Conservation (phyloP, 2,329 filamentous ascomycete genomes). For the Stemphylium vesicarium region DNA sequence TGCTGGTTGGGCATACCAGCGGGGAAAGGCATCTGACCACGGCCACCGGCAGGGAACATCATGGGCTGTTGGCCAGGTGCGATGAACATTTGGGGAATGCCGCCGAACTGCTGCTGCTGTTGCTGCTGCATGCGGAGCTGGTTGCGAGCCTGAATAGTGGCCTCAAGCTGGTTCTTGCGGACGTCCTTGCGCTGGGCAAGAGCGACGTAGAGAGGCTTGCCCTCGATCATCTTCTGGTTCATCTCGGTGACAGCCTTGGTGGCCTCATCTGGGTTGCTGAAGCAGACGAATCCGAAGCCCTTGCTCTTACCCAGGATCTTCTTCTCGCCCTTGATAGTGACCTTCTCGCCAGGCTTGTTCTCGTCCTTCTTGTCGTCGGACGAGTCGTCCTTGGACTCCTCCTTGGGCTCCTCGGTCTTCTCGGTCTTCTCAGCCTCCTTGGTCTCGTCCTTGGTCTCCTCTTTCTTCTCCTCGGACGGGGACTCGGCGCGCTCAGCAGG, state of each 20-base stretch:
- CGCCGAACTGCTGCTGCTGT: constrained; percentile 66
- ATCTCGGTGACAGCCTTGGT: constrained; percentile 99
- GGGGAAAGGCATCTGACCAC: constrained; percentile 68
- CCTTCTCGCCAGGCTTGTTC: constrained; percentile 59
- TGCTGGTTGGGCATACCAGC: constrained; percentile 71
- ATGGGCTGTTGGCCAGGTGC: constrained; percentile 77
- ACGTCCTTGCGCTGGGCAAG: constrained; percentile 99
- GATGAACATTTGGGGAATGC: constrained; percentile 82
- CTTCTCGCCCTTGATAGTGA: constrained; percentile 65
- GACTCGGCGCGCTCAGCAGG: constrained; percentile 57
- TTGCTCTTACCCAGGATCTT: constrained; percentile 93
- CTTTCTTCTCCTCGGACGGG: constrained; percentile 55
- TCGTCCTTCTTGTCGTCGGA: constrained; percentile 65
- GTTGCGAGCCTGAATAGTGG: constrained; percentile 98
- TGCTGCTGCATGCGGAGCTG: constrained; percentile 98
- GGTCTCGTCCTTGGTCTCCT: constrained; percentile 61
- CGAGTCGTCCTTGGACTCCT: constrained; percentile 63
- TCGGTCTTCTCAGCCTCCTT: constrained; percentile 58
- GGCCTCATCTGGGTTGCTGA: constrained; percentile 98
- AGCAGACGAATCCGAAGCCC: constrained; percentile 99
- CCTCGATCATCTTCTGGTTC: constrained; percentile 99
- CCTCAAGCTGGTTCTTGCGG: constrained; percentile 97
- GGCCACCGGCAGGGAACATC: constrained; percentile 63
- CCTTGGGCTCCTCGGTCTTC: constrained; percentile 62
- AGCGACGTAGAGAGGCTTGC: constrained; percentile 97